Base-by-base conservation (phyloP, 768 basidiomycete species). In the Strobilomyces dryophilus region DNA sequence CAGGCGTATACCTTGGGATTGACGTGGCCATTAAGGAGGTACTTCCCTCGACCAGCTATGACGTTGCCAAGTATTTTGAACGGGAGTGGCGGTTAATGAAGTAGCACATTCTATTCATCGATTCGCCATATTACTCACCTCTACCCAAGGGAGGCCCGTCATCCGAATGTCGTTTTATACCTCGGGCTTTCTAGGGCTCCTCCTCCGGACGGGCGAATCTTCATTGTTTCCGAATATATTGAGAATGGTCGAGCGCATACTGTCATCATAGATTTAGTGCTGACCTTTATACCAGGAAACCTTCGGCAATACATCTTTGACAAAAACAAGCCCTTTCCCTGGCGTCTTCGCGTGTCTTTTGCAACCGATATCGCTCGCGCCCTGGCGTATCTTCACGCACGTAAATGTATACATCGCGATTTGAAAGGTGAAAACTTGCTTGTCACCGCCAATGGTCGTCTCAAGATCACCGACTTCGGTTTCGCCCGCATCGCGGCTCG, bases 41-140 rank as follows among this genome's bases (percentile, higher is more conserved):
- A 4, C 77, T 97, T 8, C 92, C 92, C 1, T 93, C 89, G 20
- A 87, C 73, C 6, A 91, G 89, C 53, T 98, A 98, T 71, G 92
- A 97, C 62, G 93, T 97, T 34, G 80, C 86, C 61, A 99, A 99
- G 72, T 98, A 99, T 74, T 95, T 98, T 68, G 92, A 95, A 65
- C 82, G 95, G n/a, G 95, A 99, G 78, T 97, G 94, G 92, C 80
- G 91, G 29, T 81, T 98, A 29, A 97, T 98, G 93, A 92, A 93
- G 78, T 81, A 64, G 55, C 71, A 61, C 34, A 20, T 18, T 35
- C 57, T 31, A 55, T 34, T 57, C 39, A 17, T 34, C 21, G 5
- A 1, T 11, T 5, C 39, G 17, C 5, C 21, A 9, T 8, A 26
- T 48, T 21, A 36, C 54, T 63, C 40, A 64, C 35, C 0, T 24